These are phyloP conservation scores for Nemania diffusa DNA, from an alignment of 2,329 filamentous ascomycete genomes.

Conservation along the genomic window DNA sequence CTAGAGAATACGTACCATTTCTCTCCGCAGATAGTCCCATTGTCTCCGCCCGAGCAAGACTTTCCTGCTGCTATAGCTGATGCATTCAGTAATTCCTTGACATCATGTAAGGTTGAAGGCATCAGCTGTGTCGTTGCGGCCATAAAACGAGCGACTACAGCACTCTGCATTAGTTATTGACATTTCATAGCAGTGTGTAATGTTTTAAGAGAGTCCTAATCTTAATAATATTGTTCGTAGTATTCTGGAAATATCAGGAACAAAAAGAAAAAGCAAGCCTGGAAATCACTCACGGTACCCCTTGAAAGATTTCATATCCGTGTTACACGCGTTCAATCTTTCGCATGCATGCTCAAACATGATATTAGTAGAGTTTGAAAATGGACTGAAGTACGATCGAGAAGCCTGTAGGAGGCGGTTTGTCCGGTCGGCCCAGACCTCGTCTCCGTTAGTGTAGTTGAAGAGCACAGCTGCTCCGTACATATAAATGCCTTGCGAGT, in stretches of 20 bases:
- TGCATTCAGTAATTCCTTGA: slow-evolving; percentile 60
- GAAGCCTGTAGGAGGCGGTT: slow-evolving; percentile 63
- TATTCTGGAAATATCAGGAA: neutral
- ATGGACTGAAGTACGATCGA: slow-evolving; percentile 61
- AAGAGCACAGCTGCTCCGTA: slow-evolving; percentile 72
- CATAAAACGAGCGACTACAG: slow-evolving; percentile 67
- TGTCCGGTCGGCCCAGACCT: slow-evolving; percentile 65
- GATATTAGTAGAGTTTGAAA: slow-evolving; percentile 64
- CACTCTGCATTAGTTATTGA: neutral
- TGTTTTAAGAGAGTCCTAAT: neutral
- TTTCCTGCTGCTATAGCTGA: slow-evolving; percentile 66
- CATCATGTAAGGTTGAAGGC: slow-evolving; percentile 61
- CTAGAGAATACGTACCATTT: slow-evolving; percentile 60
- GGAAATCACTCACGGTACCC: slow-evolving; percentile 57
- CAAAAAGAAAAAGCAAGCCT: neutral
- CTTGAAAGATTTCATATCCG: slow-evolving; percentile 75
- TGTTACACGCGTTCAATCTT: slow-evolving; percentile 64
- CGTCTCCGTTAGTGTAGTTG: slow-evolving; percentile 64
- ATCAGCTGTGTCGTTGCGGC: slow-evolving; percentile 67
- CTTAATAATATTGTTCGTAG: neutral
- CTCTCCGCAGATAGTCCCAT: slow-evolving; percentile 66
- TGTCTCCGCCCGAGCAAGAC: slow-evolving; percentile 66
- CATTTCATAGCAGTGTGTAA: neutral
- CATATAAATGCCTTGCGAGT: slow-evolving; percentile 72
- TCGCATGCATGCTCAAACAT: slow-evolving; percentile 78